Percentiles rank a stretch among this genome's conserved stretches.
Evolutionary conservation across 2,329 filamentous ascomycete species (phyloP).

Genomic region (Blastomyces parvus): DNA sequence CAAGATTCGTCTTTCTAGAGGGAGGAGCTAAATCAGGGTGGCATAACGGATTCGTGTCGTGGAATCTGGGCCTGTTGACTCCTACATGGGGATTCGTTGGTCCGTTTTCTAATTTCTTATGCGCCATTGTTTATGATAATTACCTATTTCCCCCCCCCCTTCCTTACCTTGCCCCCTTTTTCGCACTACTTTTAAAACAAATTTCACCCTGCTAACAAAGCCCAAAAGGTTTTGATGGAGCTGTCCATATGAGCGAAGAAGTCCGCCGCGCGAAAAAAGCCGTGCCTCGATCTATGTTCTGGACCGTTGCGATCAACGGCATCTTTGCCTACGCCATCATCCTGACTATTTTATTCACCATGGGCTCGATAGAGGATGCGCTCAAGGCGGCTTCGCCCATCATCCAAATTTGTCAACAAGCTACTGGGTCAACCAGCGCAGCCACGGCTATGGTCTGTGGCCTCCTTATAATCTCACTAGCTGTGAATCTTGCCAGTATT

Average conservation of each 20-base stretch:
- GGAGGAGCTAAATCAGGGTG: constrained; percentile 25
- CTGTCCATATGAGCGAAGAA: constrained; percentile 42
- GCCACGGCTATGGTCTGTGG: constrained; percentile 35
- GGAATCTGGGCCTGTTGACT: constrained; percentile 32
- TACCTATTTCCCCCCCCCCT: not conserved
- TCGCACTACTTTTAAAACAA: not conserved
- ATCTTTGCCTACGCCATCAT: constrained; percentile 35
- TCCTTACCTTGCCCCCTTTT: not conserved
- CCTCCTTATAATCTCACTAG: constrained; percentile 31
- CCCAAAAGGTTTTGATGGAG: constrained; percentile 37
- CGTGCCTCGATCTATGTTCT: constrained; percentile 39
- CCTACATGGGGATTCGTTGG: constrained; percentile 27
- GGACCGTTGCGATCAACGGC: constrained; percentile 37
- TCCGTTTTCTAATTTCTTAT: constrained; percentile 12
- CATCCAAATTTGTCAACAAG: constrained; percentile 35
- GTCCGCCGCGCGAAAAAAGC: constrained; percentile 38
- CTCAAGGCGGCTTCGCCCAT: constrained; percentile 32
- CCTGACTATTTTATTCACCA: constrained; percentile 36
- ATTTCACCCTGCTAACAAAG: constrained; percentile 1
- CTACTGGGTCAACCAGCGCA: constrained; percentile 33
- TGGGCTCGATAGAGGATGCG: constrained; percentile 32
- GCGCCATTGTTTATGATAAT: not conserved
- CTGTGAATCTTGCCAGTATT: constrained; percentile 35
- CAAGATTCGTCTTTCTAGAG: constrained; percentile 27
- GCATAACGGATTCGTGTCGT: constrained; percentile 27